phyloP scores from a whole-genome alignment of 129 eudicot genomes.

The Tanacetum coccineum region DNA sequence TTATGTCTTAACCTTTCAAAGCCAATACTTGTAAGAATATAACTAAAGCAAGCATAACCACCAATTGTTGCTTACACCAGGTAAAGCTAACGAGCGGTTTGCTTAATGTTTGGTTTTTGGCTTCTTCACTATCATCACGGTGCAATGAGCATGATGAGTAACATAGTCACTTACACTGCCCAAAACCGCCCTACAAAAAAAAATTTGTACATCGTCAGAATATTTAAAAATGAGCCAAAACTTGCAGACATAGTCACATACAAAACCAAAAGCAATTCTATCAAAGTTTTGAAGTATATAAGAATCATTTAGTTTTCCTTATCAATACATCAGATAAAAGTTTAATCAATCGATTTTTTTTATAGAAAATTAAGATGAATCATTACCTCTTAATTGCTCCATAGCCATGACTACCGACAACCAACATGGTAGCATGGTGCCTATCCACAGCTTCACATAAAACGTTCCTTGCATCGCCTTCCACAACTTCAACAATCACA shows the following conservation, averaged over 20 bases:
- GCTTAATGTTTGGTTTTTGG: slow-evolving; percentile 63
- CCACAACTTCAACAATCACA: slow-evolving; percentile 52
- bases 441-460: slow-evolving; percentile 79
- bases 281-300: background rate
- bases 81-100: slow-evolving; percentile 7
- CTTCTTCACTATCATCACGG: slow-evolving; percentile 88
- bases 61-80: slow-evolving; percentile 30
- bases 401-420: slow-evolving; percentile 91
- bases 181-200: slow-evolving; percentile 73
- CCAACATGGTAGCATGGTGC: slow-evolving; percentile 76
- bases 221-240: too few relatives aligned
- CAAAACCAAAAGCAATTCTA: background rate
- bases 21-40: slow-evolving; percentile 10
- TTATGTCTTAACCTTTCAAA: slow-evolving; percentile 2
- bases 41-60: background rate
- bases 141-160: slow-evolving; percentile 91
- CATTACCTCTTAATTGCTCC: slow-evolving; percentile 82
- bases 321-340: background rate
- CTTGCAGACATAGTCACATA: background rate
- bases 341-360: background rate
- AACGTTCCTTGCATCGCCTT: slow-evolving; percentile 89
- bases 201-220: slow-evolving; percentile 1
- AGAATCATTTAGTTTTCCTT: background rate
- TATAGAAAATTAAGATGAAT: background rate
- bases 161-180: slow-evolving; percentile 93